These are phyloP conservation scores for Omphalotus olearius DNA, from an alignment of 1,284 basidiomycete genomes.

Conservation along the genomic window DNA sequence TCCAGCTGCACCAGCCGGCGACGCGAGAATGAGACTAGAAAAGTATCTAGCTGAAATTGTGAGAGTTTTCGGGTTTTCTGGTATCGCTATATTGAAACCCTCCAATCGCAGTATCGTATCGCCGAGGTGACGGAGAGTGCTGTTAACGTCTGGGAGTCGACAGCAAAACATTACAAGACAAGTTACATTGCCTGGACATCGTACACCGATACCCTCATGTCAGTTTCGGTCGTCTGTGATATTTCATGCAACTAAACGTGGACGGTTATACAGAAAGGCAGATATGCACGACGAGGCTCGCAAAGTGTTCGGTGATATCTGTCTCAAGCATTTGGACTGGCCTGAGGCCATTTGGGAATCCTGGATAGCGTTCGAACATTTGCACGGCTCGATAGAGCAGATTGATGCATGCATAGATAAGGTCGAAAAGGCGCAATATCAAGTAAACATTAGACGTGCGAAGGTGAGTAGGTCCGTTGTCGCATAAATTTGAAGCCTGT, in stretches of 20 bases:
- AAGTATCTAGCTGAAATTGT: conserved; percentile 77
- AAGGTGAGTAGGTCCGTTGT: conserved; percentile 43
- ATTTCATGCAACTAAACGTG: background rate
- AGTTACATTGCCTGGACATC: conserved; percentile 68
- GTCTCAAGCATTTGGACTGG: conserved; percentile 80
- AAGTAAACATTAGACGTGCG: conserved; percentile 59
- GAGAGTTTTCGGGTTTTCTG: conserved; percentile 26
- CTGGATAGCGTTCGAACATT: conserved; percentile 83
- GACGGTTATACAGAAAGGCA: conserved; percentile 35
- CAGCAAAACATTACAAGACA: conserved; percentile 61
- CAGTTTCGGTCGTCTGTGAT: conserved; percentile 21
- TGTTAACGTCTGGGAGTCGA: conserved; percentile 56
- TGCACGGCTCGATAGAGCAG: conserved; percentile 70
- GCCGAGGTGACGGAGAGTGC: conserved; percentile 49
- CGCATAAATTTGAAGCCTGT: background rate
- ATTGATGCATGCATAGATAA: conserved; percentile 66
- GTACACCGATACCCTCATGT: conserved; percentile 69
- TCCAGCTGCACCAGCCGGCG: conserved; percentile 43
- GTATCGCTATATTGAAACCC: conserved; percentile 2
- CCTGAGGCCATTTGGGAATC: conserved; percentile 90
- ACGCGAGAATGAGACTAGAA: conserved; percentile 68
- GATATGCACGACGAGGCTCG: conserved; percentile 59
- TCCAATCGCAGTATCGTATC: conserved; percentile 39
- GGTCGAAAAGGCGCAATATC: conserved; percentile 62
- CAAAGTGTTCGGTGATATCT: conserved; percentile 58